phyloP scores from a whole-genome alignment of 2,329 filamentous ascomycete species.

The Helicocarpus griseus region DNA sequence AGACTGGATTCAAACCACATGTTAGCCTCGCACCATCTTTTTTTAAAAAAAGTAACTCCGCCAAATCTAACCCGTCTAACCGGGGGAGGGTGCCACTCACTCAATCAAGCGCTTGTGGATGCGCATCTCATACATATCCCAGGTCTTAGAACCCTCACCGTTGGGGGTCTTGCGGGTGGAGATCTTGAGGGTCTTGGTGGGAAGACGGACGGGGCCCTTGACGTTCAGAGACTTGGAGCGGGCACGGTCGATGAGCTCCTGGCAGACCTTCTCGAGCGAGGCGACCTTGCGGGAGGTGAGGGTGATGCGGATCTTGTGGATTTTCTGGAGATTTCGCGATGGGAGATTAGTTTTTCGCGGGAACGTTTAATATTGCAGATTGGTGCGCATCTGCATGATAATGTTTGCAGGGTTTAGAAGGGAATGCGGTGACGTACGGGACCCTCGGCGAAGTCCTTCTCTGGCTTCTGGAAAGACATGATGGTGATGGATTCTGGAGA shows the following conservation, averaged over 20 bases:
- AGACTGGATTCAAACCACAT: constrained; percentile 43
- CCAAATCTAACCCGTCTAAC: no score
- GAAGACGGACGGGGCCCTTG: constrained; percentile 96
- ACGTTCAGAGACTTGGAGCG: constrained; percentile 97
- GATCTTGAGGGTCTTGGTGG: constrained; percentile 94
- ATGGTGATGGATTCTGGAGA: constrained; percentile 36
- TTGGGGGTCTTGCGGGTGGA: constrained; percentile 98
- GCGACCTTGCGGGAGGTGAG: constrained; percentile 89
- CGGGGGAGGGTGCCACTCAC: constrained; percentile 39
- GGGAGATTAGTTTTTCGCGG: not conserved
- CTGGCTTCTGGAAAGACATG: constrained; percentile 92
- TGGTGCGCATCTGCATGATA: no score
- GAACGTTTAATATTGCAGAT: no score
- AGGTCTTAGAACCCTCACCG: constrained; percentile 99
- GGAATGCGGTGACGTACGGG: constrained; percentile 49
- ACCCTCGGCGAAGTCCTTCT: constrained; percentile 87
- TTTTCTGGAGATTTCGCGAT: constrained; percentile 51
- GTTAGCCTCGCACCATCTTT: constrained; percentile 10
- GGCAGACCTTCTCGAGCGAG: constrained; percentile 95
- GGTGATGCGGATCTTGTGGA: constrained; percentile 98
- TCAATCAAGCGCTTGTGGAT: constrained; percentile 98
- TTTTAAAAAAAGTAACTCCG: no score
- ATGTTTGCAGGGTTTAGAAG: not conserved
- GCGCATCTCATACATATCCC: constrained; percentile 98
- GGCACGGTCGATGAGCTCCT: constrained; percentile 95